Evolutionary conservation across 2,329 filamentous ascomycete species (phyloP), one percentile per base, ranked within the genome.

Genomic region (Aspergillus fumigatiaffinis): DNA sequence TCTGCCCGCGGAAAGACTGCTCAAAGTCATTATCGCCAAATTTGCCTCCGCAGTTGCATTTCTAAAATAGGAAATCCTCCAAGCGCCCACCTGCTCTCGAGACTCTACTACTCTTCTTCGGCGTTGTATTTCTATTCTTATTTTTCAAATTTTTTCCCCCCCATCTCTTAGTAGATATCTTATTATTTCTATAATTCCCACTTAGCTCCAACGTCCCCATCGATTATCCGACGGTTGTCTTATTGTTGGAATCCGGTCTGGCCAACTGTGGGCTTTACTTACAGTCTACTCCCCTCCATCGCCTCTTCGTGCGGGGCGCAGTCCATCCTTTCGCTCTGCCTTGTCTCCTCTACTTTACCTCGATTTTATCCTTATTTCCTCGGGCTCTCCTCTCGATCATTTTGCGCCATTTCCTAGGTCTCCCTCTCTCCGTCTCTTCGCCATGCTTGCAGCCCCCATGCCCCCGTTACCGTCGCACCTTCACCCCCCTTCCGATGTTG

Each of bases 371-470:
- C 35, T 41, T 41, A 17, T 21, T 35, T 41, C 29, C 21, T 25
- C 29, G 29, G 14, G n/a, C 46, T 25, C 26, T 14, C 29, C 21
- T 41, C 48, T 51, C 52, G 38, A 54, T 50, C 25, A 54, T 17
- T 20, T 47, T 25, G 42, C 32, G 29, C 7, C 50, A 26, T 48
- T 42, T 42, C 52, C 42, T 38, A 50, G 41, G 26, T 50, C 25
- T 25, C 51, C 50, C 35, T 42, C 29, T 53, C 50, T 6, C 32
- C 28, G 23, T 32, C 32, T 38, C 54, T 58, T 49, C 63, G 60
- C 63, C 62, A 66, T 66, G 64, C 62, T 66, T 48, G 58, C 54
- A 26, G 56, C 57, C 62, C 55, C 60, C 55, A 67, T 67, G 64
- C 61, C 60, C 59, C 59, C 61, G 55, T 61, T 58, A 59, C 48